Conservation (phyloP, 371 early-diverging fungal species). For the Mucor indicus region DNA sequence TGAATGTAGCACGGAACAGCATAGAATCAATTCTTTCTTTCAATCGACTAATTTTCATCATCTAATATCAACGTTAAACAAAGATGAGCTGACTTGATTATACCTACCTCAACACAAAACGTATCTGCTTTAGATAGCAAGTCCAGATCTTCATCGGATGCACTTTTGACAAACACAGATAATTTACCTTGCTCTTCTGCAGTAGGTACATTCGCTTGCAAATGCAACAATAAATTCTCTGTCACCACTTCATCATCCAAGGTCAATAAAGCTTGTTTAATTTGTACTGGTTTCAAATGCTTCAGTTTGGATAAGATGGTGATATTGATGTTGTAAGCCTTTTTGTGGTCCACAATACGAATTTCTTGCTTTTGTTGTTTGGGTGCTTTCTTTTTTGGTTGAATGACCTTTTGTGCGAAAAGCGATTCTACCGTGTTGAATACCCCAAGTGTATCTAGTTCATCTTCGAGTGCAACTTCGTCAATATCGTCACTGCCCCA, state of each 20-base stretch:
- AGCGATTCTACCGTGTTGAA: slow-evolving; percentile 69
- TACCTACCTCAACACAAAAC: slow-evolving; percentile 86
- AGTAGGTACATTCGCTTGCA: slow-evolving; percentile 68
- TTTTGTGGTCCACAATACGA: slow-evolving; percentile 70
- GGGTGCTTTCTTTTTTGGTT: slow-evolving; percentile 34
- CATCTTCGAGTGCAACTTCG: slow-evolving; percentile 57
- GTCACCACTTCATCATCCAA: slow-evolving; percentile 65
- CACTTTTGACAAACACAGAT: slow-evolving; percentile 66
- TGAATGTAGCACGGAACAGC: slow-evolving; percentile 72
- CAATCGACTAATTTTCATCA: slow-evolving; percentile 80
- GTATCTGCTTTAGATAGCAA: slow-evolving; percentile 78
- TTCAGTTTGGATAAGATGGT: slow-evolving; percentile 67
- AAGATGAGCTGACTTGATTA: too few species aligned
- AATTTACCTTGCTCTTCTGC: slow-evolving; percentile 76
- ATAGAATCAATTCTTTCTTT: slow-evolving; percentile 77
- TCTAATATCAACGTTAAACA: too few species aligned
- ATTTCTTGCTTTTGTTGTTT: slow-evolving; percentile 50
- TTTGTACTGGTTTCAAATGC: slow-evolving; percentile 54
- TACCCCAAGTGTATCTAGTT: slow-evolving; percentile 52
- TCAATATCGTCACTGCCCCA: slow-evolving; percentile 52
- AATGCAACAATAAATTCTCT: slow-evolving; percentile 63
- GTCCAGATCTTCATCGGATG: slow-evolving; percentile 61
- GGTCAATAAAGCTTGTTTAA: slow-evolving; percentile 57
- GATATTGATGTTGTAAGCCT: slow-evolving; percentile 78
- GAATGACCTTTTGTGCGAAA: slow-evolving; percentile 71